phyloP scores from a whole-genome alignment of 371 early-diverging fungal species.

The Mortierella sp. region DNA sequence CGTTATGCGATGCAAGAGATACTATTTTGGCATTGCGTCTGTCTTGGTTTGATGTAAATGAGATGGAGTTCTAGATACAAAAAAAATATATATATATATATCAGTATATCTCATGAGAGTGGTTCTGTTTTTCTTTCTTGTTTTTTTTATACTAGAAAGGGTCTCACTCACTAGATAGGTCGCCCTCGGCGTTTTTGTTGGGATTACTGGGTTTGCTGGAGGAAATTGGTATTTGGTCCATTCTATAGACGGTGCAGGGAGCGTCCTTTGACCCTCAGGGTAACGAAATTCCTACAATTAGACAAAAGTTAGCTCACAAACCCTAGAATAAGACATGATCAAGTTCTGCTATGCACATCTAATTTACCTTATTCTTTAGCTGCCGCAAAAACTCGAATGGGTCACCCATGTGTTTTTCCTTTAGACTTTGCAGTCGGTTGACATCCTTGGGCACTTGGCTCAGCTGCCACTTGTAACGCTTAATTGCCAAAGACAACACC shows the following conservation, averaged over 20 bases:
- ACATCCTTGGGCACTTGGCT: conserved; percentile 63
- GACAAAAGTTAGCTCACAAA: background rate
- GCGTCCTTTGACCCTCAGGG: conserved; percentile 45
- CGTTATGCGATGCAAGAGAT: conserved; percentile 2
- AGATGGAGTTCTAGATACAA: conserved; percentile 14
- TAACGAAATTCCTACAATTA: conserved; percentile 43
- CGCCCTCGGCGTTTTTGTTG: conserved; percentile 29
- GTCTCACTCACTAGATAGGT: conserved; percentile 23
- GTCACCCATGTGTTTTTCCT: conserved; percentile 61
- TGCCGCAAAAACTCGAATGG: conserved; percentile 65
- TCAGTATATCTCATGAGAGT: background rate
- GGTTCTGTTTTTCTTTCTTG: background rate
- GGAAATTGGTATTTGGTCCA: conserved; percentile 56
- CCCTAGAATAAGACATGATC: background rate
- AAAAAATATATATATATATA: background rate
- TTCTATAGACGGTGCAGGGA: conserved; percentile 48
- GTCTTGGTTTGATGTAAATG: conserved; percentile 11
- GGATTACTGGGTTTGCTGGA: conserved; percentile 47
- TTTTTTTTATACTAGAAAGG: background rate
- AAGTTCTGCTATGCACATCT: background rate
- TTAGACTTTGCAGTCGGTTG: conserved; percentile 57
- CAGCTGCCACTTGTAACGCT: conserved; percentile 59
- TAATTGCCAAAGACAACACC: conserved; percentile 46
- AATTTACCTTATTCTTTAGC: conserved; percentile 60
- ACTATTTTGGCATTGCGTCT: conserved; percentile 17